Evolutionary conservation across 1,139 yeast species (phyloP), one percentile per base, ranked within the genome.

Genomic region (Lizanozyma gosingica): DNA sequence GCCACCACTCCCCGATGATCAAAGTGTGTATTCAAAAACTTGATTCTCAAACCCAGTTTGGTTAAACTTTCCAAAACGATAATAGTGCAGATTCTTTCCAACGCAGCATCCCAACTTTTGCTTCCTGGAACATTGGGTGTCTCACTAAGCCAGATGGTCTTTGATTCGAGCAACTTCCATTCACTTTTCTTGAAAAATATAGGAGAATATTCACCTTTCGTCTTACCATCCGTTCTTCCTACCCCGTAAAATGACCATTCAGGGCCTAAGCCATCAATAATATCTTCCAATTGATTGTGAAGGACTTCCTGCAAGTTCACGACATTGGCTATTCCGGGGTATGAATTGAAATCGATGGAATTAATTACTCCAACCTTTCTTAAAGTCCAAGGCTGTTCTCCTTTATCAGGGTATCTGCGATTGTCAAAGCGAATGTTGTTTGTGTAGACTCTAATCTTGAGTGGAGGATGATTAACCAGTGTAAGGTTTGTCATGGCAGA

Each of bases 271-370:
- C 56, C 54, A 3, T 47, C 49, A 34, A 74, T 43, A 2, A 78
- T 59, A 48, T 78, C 83, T 15, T 56, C 50, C 36, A 78, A 55
- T 50, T 77, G 83, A 47, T 72, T 61, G 49, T 68, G 63, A 40
- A 75, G 59, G 15, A 73, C 82, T 50, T 77, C 83, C 50, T 77
- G 83, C 34, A 77, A 60, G 38, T 78, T 70, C 8, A 77, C 76
- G 3, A 61, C 56, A 41, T 57, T 66, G 39, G 64, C 67, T 37
- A 53, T 47, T 9, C 65, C 61, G 8, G 50, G 46, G n/a, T 53
- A 51, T 4, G 73, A 62, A 45, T 48, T 51, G 47, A 47, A 51
- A 29, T 41, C 40, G 44, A 77, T 74, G 14, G 74, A 60, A 35
- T 62, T 58, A 34, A 64, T 57, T 4, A 75, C 58, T 17, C 62